Evolutionary conservation across 768 basidiomycete genomes (phyloP), one percentile per base, ranked within the genome.

Genomic region (Arthromyces matolae): DNA sequence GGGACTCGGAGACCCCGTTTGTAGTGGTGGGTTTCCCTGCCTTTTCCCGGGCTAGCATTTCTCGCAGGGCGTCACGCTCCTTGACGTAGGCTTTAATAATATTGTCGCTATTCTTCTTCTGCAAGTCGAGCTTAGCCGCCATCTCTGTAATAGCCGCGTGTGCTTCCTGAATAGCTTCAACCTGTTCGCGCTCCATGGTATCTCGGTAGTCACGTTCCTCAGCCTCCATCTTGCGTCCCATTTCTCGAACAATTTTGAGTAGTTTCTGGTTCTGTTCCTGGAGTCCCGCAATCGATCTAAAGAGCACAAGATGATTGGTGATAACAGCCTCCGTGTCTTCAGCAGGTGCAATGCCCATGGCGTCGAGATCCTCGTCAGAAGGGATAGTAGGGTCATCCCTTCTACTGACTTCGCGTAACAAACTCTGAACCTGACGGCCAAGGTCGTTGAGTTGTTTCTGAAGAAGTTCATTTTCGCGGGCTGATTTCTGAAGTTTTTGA

Each of bases 231-330:
- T 88, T 86, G 29, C 75, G 68, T 5, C 88, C 92, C 31, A 98
- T 74, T 46, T 89, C 87, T 14, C 94, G 76, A 10, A 86, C 84
- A 54, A 95, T 83, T 64, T 79, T 83, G 38, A 98, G 72, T 19
- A 97, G 69, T 56, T 87, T 88, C 71, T 90, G 86, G 63, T 98
- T 98, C 68, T 95, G 93, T 33, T 84, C 79, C 60, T 97, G 93
- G n/a, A 99, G 70, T 10, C 78, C 73, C 12, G 79, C 76, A 43
- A 97, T 78, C 0, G 84, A 87, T 35, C 77, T 76, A 81, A 93
- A 98, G 27, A 89, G 77, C 20, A 97, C 88, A 16, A 98, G 80
- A 57, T 93, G 79, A 59, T 89, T 88, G 14, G 89, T 86, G 64
- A 98, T 94, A 52, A 97, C 81, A 1, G 78, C 76, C 47, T 92